phyloP scores from a whole-genome alignment of 805 yeast species.

The Candida quercuum region DNA sequence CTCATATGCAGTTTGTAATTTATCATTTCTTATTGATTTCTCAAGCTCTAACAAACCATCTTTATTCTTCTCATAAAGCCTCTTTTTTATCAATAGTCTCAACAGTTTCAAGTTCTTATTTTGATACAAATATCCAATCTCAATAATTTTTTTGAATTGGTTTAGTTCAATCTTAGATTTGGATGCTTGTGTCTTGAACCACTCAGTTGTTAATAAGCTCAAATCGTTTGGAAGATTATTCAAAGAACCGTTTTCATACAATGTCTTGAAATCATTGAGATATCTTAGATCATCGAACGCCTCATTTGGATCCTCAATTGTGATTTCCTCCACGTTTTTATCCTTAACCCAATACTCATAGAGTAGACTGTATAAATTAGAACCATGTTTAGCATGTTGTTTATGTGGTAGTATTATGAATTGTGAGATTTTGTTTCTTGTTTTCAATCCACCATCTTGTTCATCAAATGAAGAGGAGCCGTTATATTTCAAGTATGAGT shows the following conservation, averaged over 20 bases:
- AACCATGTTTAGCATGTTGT: constrained; percentile 73
- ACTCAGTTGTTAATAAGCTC: constrained; percentile 25
- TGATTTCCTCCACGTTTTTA: constrained; percentile 55
- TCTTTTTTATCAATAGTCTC: constrained; percentile 61
- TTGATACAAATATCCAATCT: constrained; percentile 54
- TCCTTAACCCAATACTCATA: constrained; percentile 52
- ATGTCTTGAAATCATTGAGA: constrained; percentile 60
- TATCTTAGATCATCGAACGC: constrained; percentile 89
- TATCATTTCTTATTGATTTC: constrained; percentile 56
- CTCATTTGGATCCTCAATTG: constrained; percentile 93
- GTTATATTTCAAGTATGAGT: constrained; percentile 75
- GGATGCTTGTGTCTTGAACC: constrained; percentile 35
- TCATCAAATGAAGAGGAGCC: constrained; percentile 47
- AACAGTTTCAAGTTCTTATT: constrained; percentile 29
- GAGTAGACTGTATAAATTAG: constrained; percentile 52
- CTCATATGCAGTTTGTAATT: constrained; percentile 69
- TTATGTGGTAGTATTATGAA: constrained; percentile 79
- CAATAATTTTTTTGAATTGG: constrained; percentile 73
- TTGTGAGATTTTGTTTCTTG: constrained; percentile 80
- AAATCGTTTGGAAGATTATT: constrained; percentile 21
- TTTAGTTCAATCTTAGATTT: constrained; percentile 62
- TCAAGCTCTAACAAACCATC: constrained; percentile 72
- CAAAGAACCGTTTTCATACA: constrained; percentile 31
- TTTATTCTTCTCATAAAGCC: constrained; percentile 73
- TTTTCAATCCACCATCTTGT: constrained; percentile 23